Percentiles rank a stretch among this genome's conserved stretches.
phyloP scores from a whole-genome alignment of 768 basidiomycete genomes.

The Leccinellum rugosiceps region DNA sequence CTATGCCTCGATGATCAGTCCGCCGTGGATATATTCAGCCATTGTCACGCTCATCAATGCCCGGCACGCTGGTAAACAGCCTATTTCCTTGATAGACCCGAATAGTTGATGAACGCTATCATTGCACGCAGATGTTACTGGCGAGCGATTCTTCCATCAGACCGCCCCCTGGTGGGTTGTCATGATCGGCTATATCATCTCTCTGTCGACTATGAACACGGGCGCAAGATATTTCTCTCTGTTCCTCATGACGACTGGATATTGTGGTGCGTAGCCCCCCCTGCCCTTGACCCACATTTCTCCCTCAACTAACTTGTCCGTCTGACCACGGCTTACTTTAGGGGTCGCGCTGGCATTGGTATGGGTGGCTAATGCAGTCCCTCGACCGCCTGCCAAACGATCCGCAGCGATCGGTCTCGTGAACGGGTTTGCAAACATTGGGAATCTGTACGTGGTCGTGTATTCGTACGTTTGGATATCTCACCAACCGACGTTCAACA shows the following conservation, averaged over 20 bases:
- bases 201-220: constrained; percentile 49
- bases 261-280: constrained; percentile 32
- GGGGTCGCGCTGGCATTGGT: constrained; percentile 47
- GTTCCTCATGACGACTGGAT: constrained; percentile 63
- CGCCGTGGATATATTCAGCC: constrained; percentile 58
- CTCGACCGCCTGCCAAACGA: constrained; percentile 55
- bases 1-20: constrained; percentile 33
- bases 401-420: constrained; percentile 59
- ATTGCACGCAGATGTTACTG: constrained; percentile 45
- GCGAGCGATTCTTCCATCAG: constrained; percentile 65
- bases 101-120: background rate
- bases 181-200: constrained; percentile 61
- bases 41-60: constrained; percentile 52
- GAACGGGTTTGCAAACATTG: constrained; percentile 57
- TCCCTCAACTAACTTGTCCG: background rate
- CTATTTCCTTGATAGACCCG: background rate
- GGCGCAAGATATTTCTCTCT: constrained; percentile 56
- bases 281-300: background rate
- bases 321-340: constrained; percentile 2
- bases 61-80: constrained; percentile 47
- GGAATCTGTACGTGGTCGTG: constrained; percentile 46
- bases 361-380: constrained; percentile 61
- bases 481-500: constrained; percentile 16
- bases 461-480: background rate
- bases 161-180: constrained; percentile 56